phyloP scores from a whole-genome alignment of 768 basidiomycete species.

The Astraeus odoratus region DNA sequence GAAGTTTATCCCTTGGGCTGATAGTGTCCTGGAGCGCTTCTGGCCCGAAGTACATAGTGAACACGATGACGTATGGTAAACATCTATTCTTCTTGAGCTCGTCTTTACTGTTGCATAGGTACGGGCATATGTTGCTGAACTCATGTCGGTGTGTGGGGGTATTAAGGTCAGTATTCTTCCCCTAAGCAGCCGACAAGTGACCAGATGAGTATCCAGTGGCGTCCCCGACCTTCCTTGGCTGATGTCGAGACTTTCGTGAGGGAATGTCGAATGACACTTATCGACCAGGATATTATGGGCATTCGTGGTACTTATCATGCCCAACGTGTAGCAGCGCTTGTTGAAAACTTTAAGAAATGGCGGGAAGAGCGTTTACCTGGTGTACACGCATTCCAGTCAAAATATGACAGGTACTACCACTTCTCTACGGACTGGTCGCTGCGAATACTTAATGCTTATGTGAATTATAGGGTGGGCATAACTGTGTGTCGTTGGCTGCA shows the following conservation, averaged over 20 bases:
- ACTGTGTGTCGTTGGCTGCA: conserved; percentile 75
- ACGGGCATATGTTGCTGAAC: conserved; percentile 67
- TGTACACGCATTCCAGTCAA: conserved; percentile 73
- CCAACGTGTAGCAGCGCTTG: conserved; percentile 51
- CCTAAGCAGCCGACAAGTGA: background rate
- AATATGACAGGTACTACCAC: conserved; percentile 60
- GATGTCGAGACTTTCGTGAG: conserved; percentile 56
- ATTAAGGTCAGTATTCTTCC: conserved; percentile 46
- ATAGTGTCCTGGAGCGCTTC: conserved; percentile 55
- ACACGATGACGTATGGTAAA: conserved; percentile 58
- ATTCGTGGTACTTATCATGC: conserved; percentile 59
- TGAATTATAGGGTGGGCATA: conserved; percentile 44
- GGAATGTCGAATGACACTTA: conserved; percentile 52
- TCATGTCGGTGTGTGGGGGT: conserved; percentile 64
- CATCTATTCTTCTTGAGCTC: background rate
- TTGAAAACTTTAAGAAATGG: conserved; percentile 62
- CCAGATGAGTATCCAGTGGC: conserved; percentile 38
- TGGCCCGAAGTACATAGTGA: conserved; percentile 70
- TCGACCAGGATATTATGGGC: conserved; percentile 69
- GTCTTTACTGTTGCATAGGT: conserved; percentile 37
- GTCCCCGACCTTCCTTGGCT: conserved; percentile 54
- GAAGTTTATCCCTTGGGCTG: conserved; percentile 76
- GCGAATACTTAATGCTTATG: background rate
- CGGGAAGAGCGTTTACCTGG: conserved; percentile 65
- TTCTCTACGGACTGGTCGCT: background rate